Evolutionary conservation across 2,329 filamentous ascomycete genomes (phyloP), one percentile per base, ranked within the genome.

Genomic region (Diaporthe longicolla): DNA sequence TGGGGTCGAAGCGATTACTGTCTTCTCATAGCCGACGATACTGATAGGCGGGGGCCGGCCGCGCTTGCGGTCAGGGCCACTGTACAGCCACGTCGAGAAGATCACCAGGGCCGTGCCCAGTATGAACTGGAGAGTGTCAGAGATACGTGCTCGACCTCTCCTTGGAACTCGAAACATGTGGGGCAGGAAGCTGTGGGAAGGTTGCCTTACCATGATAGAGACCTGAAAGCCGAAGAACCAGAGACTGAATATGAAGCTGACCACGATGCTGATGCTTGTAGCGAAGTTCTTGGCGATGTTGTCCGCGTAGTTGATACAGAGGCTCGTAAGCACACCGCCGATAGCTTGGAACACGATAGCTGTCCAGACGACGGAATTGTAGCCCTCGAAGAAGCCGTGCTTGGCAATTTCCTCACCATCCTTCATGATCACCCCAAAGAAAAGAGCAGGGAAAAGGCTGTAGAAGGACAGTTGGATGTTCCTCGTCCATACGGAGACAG

Each of bases 401-500:
- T 93, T 91, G 35, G 92, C 89, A 76, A 99, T 95, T 54, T 93
- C 92, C 75, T 92, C 90, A 35, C 96, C 97, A 78, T 99, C 97
- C 76, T 95, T 94, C 84, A 94, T 94, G 3, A 97, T 84, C 8
- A 98, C 93, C 1, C 96, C 97, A 70, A 97, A 88, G 73, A 98
- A 91, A 0, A 98, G 87, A 0, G 95, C 94, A 0, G 96, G 95
- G 79, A 98, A 96, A 1, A 98, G 87, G 0, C 95, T 98, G 85
- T 98, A 99, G 80, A 98, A 94, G 0, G 95, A 95, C 32, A 99
- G 87, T 82, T 99, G 97, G 61, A 98, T 93, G 81, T 98, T 99
- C 76, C 97, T 92, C 57, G 97, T 92, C 97, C 97, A 99, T 19
- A 98, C 88, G 0, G 94, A 96, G 8, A 92, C 92, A 63, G 91